Evolutionary conservation across 352 stramenopile genomes (phyloP).

Genomic region (Globisporangium nodosum): DNA sequence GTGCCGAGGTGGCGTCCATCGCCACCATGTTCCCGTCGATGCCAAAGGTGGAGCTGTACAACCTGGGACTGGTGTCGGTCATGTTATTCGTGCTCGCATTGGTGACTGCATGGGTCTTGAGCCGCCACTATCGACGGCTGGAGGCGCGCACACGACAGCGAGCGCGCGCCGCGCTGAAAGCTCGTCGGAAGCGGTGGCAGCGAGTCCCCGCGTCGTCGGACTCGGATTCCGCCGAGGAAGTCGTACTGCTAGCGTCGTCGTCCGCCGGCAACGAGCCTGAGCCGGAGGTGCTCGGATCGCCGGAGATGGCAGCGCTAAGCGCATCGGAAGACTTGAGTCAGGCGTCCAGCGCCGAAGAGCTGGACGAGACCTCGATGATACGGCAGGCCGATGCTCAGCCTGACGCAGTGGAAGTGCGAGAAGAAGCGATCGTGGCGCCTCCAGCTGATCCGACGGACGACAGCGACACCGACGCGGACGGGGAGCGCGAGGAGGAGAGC

Average conservation of each 20-base stretch:
- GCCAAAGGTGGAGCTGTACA: conserved; percentile 4
- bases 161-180: conserved; percentile 5
- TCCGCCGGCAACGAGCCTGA: conserved; percentile 8
- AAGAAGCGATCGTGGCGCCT: not conserved
- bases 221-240: conserved; percentile 31
- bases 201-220: conserved; percentile 12
- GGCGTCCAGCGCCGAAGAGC: not conserved
- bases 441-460: not conserved
- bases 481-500: not conserved
- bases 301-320: not conserved
- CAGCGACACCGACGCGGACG: not conserved
- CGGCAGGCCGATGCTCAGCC: not conserved
- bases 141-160: not conserved
- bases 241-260: conserved; percentile 25
- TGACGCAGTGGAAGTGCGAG: not conserved
- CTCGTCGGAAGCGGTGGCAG: conserved; percentile 28
- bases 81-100: conserved; percentile 15
- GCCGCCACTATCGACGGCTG: conserved; percentile 15
- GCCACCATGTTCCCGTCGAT: not conserved
- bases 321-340: not conserved
- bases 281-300: conserved; percentile 6
- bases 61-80: conserved; percentile 2
- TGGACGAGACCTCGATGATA: not conserved
- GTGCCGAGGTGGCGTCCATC: not conserved
- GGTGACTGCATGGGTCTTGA: conserved; percentile 22